Conservation (phyloP, 192 early-diverging fungal genomes). For the Piromyces finnis region DNA sequence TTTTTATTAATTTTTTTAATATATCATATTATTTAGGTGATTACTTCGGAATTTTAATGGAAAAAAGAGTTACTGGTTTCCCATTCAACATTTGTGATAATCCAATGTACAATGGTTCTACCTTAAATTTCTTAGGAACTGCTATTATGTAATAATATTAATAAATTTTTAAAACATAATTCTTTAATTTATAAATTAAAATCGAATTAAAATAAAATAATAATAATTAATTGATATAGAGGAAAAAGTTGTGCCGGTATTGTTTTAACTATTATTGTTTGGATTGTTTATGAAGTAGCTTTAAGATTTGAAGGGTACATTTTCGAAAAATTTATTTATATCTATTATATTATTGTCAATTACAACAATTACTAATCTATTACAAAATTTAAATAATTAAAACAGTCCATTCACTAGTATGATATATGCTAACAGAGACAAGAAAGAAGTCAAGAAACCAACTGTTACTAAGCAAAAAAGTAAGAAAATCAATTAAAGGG, state of each 20-base stretch:
- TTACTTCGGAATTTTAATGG: constrained; percentile 88
- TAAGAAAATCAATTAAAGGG: background rate
- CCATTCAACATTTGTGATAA: constrained; percentile 83
- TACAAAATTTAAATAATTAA: background rate
- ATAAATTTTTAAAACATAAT: too few species aligned
- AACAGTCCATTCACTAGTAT: constrained; percentile 58
- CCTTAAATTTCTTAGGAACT: constrained; percentile 63
- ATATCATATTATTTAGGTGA: constrained; percentile 59
- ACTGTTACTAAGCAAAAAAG: background rate
- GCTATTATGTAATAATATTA: constrained; percentile 61
- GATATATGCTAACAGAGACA: constrained; percentile 51
- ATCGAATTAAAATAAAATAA: too few species aligned
- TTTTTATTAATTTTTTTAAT: constrained; percentile 66
- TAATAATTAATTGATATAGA: constrained; percentile 8
- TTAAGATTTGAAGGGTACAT: constrained; percentile 59
- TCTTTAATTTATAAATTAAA: too few species aligned
- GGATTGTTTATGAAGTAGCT: constrained; percentile 57
- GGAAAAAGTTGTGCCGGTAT: constrained; percentile 54
- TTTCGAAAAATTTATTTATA: too few species aligned
- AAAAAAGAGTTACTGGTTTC: constrained; percentile 64
- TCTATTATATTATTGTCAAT: too few species aligned
- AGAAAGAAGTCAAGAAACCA: too few species aligned
- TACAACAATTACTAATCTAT: too few species aligned
- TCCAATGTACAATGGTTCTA: constrained; percentile 91
- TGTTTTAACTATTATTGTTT: constrained; percentile 43